Conservation (phyloP, 2,329 filamentous ascomycete species). For the Aphanocladium album region DNA sequence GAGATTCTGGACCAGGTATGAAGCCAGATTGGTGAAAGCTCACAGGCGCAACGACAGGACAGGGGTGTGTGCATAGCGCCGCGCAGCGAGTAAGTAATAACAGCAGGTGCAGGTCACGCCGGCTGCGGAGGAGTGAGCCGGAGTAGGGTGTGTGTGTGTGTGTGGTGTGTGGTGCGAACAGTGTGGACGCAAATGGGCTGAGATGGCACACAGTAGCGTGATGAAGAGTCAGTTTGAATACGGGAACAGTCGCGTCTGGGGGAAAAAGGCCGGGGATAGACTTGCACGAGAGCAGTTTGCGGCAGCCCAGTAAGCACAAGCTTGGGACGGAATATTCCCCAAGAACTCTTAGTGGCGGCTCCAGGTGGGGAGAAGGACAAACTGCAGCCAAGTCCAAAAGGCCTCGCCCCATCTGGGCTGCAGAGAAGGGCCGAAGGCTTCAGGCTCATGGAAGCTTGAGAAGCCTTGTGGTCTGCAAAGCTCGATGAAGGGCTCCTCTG, state of each 20-base stretch:
- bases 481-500: neutral
- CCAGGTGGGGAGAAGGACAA: neutral
- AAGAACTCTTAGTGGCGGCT: neutral
- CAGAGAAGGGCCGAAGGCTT: conserved; percentile 9
- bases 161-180: too few relatives aligned
- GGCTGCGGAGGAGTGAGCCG: neutral
- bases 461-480: neutral
- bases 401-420: conserved; percentile 8
- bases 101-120: neutral
- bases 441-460: neutral
- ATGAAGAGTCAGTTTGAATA: conserved; percentile 1
- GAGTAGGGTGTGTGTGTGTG: neutral
- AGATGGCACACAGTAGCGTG: neutral
- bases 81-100: neutral
- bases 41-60: neutral
- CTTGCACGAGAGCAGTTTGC: neutral
- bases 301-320: neutral
- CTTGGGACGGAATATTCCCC: neutral
- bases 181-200: neutral
- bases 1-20: conserved; percentile 7
- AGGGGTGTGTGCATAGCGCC: neutral
- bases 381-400: neutral
- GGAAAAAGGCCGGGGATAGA: conserved; percentile 6
- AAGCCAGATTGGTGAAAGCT: neutral
- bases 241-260: neutral